Conservation (phyloP, 2,329 filamentous ascomycete genomes). For the Davidsoniella eucalypti region DNA sequence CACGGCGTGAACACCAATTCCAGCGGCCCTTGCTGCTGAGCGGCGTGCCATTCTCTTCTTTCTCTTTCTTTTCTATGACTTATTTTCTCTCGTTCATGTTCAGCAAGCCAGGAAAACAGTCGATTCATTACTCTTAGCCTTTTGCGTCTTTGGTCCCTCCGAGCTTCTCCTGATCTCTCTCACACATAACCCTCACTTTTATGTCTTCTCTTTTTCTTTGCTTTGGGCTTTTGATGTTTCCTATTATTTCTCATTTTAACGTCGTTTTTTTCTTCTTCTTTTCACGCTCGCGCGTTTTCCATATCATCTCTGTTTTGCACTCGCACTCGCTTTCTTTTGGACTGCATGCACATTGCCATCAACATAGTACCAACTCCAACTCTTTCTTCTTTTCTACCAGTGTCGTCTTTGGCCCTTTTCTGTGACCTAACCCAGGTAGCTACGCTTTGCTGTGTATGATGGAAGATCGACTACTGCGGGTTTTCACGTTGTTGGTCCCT, state of each 20-base stretch:
- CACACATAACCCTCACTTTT: too few species aligned
- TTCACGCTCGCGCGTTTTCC: constrained; percentile 4
- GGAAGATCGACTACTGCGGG: too few species aligned
- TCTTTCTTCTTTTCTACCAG: too few species aligned
- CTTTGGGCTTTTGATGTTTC: too few species aligned
- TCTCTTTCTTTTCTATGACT: constrained; percentile 9
- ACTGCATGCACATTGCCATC: neutral
- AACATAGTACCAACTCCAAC: too few species aligned
- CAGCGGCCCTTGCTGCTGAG: constrained; percentile 81
- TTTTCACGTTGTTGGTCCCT: too few species aligned
- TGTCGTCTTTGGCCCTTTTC: neutral
- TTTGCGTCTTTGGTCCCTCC: too few species aligned
- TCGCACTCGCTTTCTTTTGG: constrained; percentile 10
- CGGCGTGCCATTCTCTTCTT: neutral
- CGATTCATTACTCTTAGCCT: too few species aligned
- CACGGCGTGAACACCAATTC: constrained; percentile 83
- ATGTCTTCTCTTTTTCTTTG: too few species aligned
- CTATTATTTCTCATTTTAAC: neutral
- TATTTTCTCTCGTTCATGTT: constrained; percentile 1
- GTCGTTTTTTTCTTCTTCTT: constrained; percentile 6
- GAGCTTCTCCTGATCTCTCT: neutral
- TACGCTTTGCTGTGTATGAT: too few species aligned
- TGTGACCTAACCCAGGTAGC: constrained; percentile 1
- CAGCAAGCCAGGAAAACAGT: too few species aligned
- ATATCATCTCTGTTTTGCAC: constrained; percentile 6